These are phyloP conservation scores for Dictyostelium brefeldianum DNA, from an alignment of 78 protist species.

Conservation along the genomic window DNA sequence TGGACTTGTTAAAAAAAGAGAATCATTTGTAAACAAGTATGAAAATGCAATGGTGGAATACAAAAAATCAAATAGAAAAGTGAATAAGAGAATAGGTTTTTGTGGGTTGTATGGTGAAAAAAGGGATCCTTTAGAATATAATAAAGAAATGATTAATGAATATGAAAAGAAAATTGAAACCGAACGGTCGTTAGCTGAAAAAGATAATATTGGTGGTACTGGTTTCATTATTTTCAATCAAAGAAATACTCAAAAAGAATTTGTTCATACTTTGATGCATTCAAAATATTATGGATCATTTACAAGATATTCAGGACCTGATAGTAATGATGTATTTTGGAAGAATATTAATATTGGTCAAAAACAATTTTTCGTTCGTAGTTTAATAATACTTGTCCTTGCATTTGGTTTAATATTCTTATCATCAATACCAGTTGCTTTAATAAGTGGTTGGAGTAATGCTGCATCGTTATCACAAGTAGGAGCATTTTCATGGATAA, in stretches of 20 bases:
- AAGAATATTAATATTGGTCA: conserved; percentile 12
- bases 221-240: conserved; percentile 60
- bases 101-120: neutral
- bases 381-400: neutral
- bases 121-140: neutral
- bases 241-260: conserved; percentile 2
- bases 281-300: conserved; percentile 3
- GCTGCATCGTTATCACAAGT: conserved; percentile 62
- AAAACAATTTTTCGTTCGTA: conserved; percentile 30
- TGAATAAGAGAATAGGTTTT: neutral
- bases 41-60: neutral
- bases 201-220: neutral
- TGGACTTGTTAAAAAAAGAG: neutral
- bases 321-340: conserved; percentile 80
- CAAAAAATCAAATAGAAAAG: neutral
- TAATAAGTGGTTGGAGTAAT: conserved; percentile 65
- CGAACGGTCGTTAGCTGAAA: neutral
- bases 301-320: conserved; percentile 33
- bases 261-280: conserved; percentile 40
- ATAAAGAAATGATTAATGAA: neutral
- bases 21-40: neutral
- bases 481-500: conserved; percentile 62
- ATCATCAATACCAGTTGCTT: conserved; percentile 78
- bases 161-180: no score
- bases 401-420: conserved; percentile 62